Percentiles rank a stretch among this genome's conserved stretches.
Conservation (phyloP, 2,329 filamentous ascomycete species). For the Colletotrichum liriopes region DNA sequence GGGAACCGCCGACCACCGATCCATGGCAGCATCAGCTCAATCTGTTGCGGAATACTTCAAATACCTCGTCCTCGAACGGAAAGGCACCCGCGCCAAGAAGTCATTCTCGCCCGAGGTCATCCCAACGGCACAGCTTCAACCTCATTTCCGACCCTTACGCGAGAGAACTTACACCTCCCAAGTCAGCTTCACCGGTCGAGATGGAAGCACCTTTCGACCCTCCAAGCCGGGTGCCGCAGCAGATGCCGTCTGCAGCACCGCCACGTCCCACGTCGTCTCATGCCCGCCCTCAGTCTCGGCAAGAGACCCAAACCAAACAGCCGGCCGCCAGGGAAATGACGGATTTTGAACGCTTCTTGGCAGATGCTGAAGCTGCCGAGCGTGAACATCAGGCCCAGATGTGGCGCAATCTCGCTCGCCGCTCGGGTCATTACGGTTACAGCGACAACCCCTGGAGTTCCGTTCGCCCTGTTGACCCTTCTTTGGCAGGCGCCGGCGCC, state of each 20-base stretch:
- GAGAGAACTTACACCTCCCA: conserved; percentile 38
- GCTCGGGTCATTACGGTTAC: conserved; percentile 38
- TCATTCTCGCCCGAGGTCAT: conserved; percentile 25
- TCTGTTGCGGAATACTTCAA: conserved; percentile 9
- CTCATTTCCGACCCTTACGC: conserved; percentile 34
- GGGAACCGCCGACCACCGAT: conserved; percentile 12
- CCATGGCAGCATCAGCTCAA: conserved; percentile 25
- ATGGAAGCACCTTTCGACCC: conserved; percentile 35
- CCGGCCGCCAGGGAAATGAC: conserved; percentile 11
- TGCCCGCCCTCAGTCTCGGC: not conserved
- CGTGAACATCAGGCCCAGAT: conserved; percentile 45
- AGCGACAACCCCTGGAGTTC: conserved; percentile 23
- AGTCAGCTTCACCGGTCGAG: conserved; percentile 34
- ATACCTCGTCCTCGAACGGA: conserved; percentile 17
- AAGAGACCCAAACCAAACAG: conserved; percentile 7
- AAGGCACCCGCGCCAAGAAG: conserved; percentile 9
- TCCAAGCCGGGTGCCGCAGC: conserved; percentile 11
- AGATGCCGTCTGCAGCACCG: not conserved
- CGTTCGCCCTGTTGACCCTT: conserved; percentile 15
- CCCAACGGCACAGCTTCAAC: conserved; percentile 38
- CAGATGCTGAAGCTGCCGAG: conserved; percentile 48
- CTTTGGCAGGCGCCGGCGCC: conserved; percentile 13
- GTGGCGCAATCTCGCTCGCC: conserved; percentile 45
- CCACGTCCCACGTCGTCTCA: conserved; percentile 13
- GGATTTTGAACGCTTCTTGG: conserved; percentile 51